These are phyloP conservation scores for Aphanoascus verrucosus DNA, from an alignment of 2,329 filamentous ascomycete genomes.

Conservation along the genomic window DNA sequence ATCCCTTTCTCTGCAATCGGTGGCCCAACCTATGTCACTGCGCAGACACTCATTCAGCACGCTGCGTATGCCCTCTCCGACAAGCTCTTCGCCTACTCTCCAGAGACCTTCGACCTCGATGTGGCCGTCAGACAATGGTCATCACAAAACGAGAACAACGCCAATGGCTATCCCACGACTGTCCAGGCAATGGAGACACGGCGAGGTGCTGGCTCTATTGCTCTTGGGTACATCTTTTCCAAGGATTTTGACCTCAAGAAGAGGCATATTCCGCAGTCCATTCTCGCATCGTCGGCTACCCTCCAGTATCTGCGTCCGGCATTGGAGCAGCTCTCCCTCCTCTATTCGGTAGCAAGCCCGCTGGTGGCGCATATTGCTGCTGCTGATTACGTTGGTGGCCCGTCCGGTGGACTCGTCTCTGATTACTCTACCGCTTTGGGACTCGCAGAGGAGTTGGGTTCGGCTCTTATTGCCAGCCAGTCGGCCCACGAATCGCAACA, in stretches of 20 bases:
- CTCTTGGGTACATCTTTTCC: conserved; percentile 94
- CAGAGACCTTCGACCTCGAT: conserved; percentile 86
- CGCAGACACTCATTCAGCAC: conserved; percentile 89
- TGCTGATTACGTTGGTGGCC: conserved; percentile 63
- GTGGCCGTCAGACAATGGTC: conserved; percentile 71
- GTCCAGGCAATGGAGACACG: conserved; percentile 77
- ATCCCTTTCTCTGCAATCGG: conserved; percentile 38
- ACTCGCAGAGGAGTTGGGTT: conserved; percentile 77
- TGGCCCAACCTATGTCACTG: conserved; percentile 86
- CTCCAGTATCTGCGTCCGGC: conserved; percentile 69
- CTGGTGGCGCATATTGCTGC: conserved; percentile 89
- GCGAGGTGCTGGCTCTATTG: conserved; percentile 77
- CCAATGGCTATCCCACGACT: conserved; percentile 66
- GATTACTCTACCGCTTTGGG: conserved; percentile 76
- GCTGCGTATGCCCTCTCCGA: conserved; percentile 90
- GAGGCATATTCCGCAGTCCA: conserved; percentile 80
- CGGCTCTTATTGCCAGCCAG: conserved; percentile 73
- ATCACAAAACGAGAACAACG: conserved; percentile 59
- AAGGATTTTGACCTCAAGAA: conserved; percentile 90
- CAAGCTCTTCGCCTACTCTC: conserved; percentile 95
- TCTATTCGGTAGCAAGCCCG: conserved; percentile 85
- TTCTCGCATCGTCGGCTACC: conserved; percentile 76
- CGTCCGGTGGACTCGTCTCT: conserved; percentile 61
- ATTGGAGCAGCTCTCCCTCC: conserved; percentile 79
- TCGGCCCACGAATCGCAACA: conserved; percentile 90